Evolutionary conservation across 768 basidiomycete species (phyloP).

Genomic region (Gloeophyllum trabeum): DNA sequence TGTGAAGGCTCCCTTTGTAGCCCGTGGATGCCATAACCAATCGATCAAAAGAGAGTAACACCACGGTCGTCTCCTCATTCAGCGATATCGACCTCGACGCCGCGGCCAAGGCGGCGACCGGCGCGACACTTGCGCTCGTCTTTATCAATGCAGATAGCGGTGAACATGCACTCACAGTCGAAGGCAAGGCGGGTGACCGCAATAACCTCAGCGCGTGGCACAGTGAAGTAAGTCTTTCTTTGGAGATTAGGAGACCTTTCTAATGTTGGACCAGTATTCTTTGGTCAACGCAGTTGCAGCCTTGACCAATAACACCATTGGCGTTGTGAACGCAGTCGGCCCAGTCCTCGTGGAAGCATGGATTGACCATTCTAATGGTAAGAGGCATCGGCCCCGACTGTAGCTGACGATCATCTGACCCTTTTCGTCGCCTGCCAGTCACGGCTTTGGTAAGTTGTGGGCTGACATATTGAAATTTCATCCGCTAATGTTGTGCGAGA

Average conservation of each 20-base stretch:
- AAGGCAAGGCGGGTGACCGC: constrained; percentile 47
- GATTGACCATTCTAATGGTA: constrained; percentile 64
- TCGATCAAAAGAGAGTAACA: constrained; percentile 24
- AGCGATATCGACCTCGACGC: constrained; percentile 35
- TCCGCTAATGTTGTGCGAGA: no score
- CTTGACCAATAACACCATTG: constrained; percentile 66
- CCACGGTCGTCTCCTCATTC: constrained; percentile 32
- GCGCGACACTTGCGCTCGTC: constrained; percentile 39
- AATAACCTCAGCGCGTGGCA: constrained; percentile 44
- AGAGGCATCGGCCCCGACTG: no score
- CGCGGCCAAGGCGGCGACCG: constrained; percentile 29
- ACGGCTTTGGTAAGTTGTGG: background rate
- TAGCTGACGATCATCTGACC: no score
- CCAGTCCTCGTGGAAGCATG: constrained; percentile 59
- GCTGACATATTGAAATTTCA: no score
- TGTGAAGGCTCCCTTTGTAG: constrained; percentile 4
- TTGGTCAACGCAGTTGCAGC: constrained; percentile 48
- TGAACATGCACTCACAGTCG: constrained; percentile 28
- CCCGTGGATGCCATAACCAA: constrained; percentile 30
- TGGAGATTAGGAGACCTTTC: no score
- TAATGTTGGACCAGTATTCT: constrained; percentile 14
- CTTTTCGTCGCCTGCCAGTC: no score
- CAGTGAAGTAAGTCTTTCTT: constrained; percentile 28
- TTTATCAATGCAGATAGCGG: constrained; percentile 31
- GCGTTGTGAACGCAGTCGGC: constrained; percentile 71